Percentiles rank a stretch among this genome's conserved stretches.
phyloP scores from a whole-genome alignment of 495 filamentous ascomycete species.

The Rusavskia elegans region DNA sequence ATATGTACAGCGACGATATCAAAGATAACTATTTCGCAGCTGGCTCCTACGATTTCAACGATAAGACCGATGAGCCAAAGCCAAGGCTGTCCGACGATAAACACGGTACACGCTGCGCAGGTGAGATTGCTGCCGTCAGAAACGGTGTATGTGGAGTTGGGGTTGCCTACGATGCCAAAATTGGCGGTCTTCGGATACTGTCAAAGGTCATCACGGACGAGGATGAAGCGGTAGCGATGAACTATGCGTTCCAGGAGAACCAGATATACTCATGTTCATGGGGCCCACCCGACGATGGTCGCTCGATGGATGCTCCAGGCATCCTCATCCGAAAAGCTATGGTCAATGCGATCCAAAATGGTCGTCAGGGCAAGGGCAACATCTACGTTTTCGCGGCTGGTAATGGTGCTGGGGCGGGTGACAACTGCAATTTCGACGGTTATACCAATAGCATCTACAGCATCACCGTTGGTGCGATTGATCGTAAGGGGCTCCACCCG shows the following conservation, averaged over 20 bases:
- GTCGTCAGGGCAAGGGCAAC: conserved; percentile 67
- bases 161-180: conserved; percentile 80
- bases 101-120: conserved; percentile 88
- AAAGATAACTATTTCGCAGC: conserved; percentile 81
- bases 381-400: conserved; percentile 96
- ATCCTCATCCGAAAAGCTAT: conserved; percentile 80
- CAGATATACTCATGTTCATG: conserved; percentile 98
- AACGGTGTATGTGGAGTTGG: conserved; percentile 94
- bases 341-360: conserved; percentile 80
- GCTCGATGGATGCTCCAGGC: conserved; percentile 85
- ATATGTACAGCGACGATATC: conserved; percentile 92
- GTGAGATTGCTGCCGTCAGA: conserved; percentile 77
- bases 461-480: conserved; percentile 89
- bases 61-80: conserved; percentile 58
- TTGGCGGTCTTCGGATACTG: conserved; percentile 81
- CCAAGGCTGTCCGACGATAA: conserved; percentile 66
- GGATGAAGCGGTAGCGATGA: conserved; percentile 84
- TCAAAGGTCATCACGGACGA: conserved; percentile 79
- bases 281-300: conserved; percentile 88
- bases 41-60: conserved; percentile 94
- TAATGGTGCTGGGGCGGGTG: conserved; percentile 72
- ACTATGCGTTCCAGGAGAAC: conserved; percentile 79
- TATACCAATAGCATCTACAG: conserved; percentile 99
- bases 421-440: conserved; percentile 98
- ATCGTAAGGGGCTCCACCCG: conserved; percentile 68